A percentile compares a stretch with the other conserved stretches of the same genome.
Evolutionary conservation across 805 yeast species (phyloP).

Genomic region (Wickerhamomyces xylosicus): DNA sequence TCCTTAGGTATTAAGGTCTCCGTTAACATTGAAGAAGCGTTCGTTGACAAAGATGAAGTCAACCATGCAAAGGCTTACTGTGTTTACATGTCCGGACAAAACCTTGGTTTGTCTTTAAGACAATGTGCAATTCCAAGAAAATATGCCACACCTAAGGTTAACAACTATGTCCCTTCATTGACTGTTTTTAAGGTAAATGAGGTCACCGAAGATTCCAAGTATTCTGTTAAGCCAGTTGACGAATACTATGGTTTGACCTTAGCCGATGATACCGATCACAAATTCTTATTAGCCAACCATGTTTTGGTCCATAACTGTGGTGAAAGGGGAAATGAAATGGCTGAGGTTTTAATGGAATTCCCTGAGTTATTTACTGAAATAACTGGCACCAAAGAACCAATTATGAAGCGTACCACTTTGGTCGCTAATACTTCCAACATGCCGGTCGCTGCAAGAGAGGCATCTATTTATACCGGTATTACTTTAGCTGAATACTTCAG

Average conservation of each 20-base stretch:
- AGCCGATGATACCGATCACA: slow-evolving; percentile 27
- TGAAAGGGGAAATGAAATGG: slow-evolving; percentile 99
- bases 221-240: slow-evolving; percentile 14
- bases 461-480: slow-evolving; percentile 98
- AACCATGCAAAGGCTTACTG: too few relatives aligned
- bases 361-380: slow-evolving; percentile 92
- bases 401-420: slow-evolving; percentile 97
- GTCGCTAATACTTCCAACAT: slow-evolving; percentile 98
- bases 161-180: slow-evolving; percentile 7
- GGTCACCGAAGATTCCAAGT: neutral
- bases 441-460: slow-evolving; percentile 99
- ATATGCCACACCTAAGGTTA: neutral
- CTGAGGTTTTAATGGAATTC: slow-evolving; percentile 98
- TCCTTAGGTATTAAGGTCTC: slow-evolving; percentile 32
- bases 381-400: slow-evolving; percentile 91
- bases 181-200: slow-evolving; percentile 23
- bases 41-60: too few relatives aligned
- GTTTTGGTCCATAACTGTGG: slow-evolving; percentile 43
- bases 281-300: slow-evolving; percentile 29
- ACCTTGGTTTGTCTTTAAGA: slow-evolving; percentile 18
- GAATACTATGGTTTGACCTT: slow-evolving; percentile 33
- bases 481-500: slow-evolving; percentile 98
- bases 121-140: slow-evolving; percentile 19
- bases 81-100: slow-evolving; percentile 17
- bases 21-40: slow-evolving; percentile 19